Evolutionary conservation across 2,329 filamentous ascomycete genomes (phyloP).

Genomic region (Ophiocordyceps robertsii): DNA sequence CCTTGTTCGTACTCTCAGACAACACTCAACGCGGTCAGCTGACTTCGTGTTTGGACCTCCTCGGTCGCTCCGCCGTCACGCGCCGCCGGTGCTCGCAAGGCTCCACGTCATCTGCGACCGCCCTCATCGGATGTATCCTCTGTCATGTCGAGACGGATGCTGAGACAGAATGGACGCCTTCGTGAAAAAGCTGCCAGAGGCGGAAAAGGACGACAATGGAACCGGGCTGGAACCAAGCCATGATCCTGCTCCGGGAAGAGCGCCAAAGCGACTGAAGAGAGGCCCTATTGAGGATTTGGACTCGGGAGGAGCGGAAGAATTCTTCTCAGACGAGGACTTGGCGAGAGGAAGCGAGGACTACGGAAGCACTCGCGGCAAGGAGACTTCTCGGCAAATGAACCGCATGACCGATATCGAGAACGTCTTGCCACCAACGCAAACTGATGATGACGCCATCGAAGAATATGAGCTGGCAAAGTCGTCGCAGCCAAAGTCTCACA

Average conservation of each 20-base stretch:
- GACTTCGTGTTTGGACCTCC: conserved; percentile 19
- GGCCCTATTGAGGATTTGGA: conserved; percentile 10
- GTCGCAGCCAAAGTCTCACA: conserved; percentile 28
- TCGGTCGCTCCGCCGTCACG: background rate
- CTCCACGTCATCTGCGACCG: background rate
- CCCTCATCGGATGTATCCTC: background rate
- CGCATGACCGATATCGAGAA: conserved; percentile 23
- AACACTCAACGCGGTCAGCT: conserved; percentile 16
- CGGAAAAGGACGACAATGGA: conserved; percentile 4
- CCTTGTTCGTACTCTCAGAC: background rate
- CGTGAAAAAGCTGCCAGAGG: conserved; percentile 15
- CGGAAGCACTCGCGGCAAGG: conserved; percentile 4
- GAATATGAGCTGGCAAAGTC: conserved; percentile 62
- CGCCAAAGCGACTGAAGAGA: conserved; percentile 18
- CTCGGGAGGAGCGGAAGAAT: conserved; percentile 1
- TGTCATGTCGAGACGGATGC: conserved; percentile 3
- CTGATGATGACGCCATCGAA: conserved; percentile 59
- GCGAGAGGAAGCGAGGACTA: background rate
- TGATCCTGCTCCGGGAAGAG: conserved; percentile 8
- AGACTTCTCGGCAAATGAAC: conserved; percentile 5
- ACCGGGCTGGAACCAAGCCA: background rate
- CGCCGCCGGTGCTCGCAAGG: background rate
- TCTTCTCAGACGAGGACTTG: background rate
- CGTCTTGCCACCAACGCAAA: conserved; percentile 53
- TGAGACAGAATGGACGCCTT: conserved; percentile 23